Evolutionary conservation across 768 basidiomycete genomes (phyloP), one percentile per base, ranked within the genome.

Genomic region (Suillus occidentalis): DNA sequence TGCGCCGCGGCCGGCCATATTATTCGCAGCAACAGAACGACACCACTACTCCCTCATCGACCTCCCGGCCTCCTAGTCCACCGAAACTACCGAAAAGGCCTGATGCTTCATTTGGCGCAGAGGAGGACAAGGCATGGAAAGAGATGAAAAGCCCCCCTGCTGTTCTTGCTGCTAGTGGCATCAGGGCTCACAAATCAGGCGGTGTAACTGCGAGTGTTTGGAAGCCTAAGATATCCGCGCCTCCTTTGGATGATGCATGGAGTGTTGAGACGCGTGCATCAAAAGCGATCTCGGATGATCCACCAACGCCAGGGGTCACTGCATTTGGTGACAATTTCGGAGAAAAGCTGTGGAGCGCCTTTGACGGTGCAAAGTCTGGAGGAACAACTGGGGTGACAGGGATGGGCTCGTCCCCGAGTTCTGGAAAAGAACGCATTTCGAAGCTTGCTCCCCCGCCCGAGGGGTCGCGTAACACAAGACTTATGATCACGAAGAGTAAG

Each of bases 281-380:
- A 31, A 72, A 71, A 63, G 61, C 68, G 25, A 73, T 73, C 18
- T 66, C 72, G 34, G 63, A 71, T 55, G 65, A 71, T 42, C 47
- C 68, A 31, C 72, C 66, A n/a, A 67, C 74, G 62, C 65, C 73
- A 58, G 42, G 71, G 45, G 60, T 67, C 60, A 56, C 73, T 67
- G 85, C 83, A 1, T 94, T 94, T 72, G 89, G 87, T 1, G 90
- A 94, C 69, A 84, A 86, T 72, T 89, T 89, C 70, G 81, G 78
- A 13, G 82, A 85, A 66, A 85, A 80, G 65, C 68, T 86, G n/a
- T 86, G 84, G 85, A 77, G 75, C 60, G 77, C 87, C 9, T 82
- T 85, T 61, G 84, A 85, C 63, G 70, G 70, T 53, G 64, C 63
- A 55, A 71, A 63, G 56, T 45, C 47, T 36, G 64, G 65, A 9